These are phyloP conservation scores for Tephrocybe sp. DNA, from an alignment of 768 basidiomycete genomes.

Conservation along the genomic window DNA sequence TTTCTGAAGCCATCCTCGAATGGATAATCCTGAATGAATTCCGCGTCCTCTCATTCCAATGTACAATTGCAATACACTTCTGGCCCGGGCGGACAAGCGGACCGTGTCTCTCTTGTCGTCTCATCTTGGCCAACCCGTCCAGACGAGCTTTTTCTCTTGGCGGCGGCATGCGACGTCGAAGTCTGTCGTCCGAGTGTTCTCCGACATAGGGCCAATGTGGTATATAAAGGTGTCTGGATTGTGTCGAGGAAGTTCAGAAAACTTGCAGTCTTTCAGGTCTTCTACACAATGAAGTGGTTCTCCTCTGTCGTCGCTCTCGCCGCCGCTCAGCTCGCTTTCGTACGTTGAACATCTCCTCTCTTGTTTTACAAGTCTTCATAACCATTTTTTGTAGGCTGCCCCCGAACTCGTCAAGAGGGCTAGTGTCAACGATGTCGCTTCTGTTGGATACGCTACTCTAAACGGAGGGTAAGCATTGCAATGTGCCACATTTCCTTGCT, in stretches of 20 bases:
- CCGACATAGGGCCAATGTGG: not conserved
- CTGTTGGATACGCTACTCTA: conserved; percentile 38
- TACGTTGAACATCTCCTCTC: not conserved
- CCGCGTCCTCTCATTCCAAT: not conserved
- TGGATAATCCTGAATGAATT: not conserved
- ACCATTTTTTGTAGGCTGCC: conserved; percentile 6
- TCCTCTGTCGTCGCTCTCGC: conserved; percentile 19
- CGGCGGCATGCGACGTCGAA: not conserved
- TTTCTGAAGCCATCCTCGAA: not conserved
- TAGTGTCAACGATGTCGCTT: conserved; percentile 32
- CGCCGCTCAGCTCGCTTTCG: conserved; percentile 19
- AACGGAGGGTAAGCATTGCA: conserved; percentile 32
- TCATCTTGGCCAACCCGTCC: not conserved
- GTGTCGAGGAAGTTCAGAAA: not conserved
- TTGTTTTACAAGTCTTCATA: not conserved
- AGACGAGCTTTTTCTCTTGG: not conserved
- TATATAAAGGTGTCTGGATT: conserved; percentile 1
- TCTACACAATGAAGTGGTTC: conserved; percentile 21
- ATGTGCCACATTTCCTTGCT: not conserved
- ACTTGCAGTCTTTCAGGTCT: not conserved
- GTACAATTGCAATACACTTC: not conserved
- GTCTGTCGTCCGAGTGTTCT: conserved; percentile 7
- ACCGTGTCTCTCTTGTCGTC: conserved; percentile 6
- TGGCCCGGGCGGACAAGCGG: conserved; percentile 11
- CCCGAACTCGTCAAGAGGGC: conserved; percentile 28